Base-by-base conservation (phyloP, 768 basidiomycete genomes). In the Postia placenta region DNA sequence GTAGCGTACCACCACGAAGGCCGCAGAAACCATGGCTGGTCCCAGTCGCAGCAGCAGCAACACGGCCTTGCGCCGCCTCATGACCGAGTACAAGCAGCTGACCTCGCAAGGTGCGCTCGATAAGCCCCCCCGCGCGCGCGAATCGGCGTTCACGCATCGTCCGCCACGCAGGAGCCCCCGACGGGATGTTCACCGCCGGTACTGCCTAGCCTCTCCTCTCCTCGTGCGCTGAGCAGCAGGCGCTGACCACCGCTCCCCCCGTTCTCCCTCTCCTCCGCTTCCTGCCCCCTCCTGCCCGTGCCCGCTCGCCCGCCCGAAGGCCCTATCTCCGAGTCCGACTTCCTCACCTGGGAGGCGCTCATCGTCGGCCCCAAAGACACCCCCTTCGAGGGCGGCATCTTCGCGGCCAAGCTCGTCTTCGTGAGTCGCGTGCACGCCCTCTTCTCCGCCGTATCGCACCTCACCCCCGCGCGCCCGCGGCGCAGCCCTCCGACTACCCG, bases 141-240 rank as follows among this genome's bases (percentile, higher is more conserved):
- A n/a, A n/a, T n/a, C n/a, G n/a, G n/a, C n/a, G n/a, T n/a, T n/a
- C n/a, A n/a, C n/a, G n/a, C n/a, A n/a, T n/a, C n/a, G n/a, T n/a
- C n/a, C 30, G 30, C 7, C 38, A 19, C 41, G 43, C 51, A 88
- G 87, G 87, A 56, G 83, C 89, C 14, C 88, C 90, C 5, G 94
- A 97, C 67, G 87, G 85, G 48, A 96, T 97, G 92, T 96, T 96
- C 64, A 95, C 93, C 42, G 93, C 94, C 52, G 91, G 74, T 71
- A 48, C 27, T 86, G 43, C 42, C n/a, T 20, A 41, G n/a, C 19
- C 40, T 36, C 20, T 33, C 23, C n/a, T 14, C 15, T 24, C 19
- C 5, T 36, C 42, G 53, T 54, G 45, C 24, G 17, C 40, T 25
- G 37, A n/a, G 17, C 43, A 26, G 19, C 27, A 24, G 47, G 43